Evolutionary conservation across 495 filamentous ascomycete genomes (phyloP).

Genomic region (Penicillium angulare): DNA sequence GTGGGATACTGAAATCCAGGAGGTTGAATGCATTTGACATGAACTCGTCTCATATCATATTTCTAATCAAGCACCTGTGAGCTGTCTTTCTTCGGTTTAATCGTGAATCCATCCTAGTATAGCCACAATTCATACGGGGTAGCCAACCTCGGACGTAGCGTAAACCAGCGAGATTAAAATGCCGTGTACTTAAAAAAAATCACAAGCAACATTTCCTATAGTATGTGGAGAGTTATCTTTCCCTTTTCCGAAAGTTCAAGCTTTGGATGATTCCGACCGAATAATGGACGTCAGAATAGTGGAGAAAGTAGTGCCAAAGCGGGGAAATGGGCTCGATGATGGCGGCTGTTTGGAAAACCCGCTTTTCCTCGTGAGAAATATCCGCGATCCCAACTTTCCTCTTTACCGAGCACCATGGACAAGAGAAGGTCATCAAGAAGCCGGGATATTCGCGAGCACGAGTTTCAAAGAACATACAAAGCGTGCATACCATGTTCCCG

Average conservation of each 20-base stretch:
- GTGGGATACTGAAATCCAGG: too few species aligned
- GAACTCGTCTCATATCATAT: too few species aligned
- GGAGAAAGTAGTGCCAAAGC: not conserved
- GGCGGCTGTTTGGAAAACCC: slow-evolving; percentile 12
- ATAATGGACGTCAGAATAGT: not conserved
- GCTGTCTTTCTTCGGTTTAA: not conserved
- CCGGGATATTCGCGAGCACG: slow-evolving; percentile 12
- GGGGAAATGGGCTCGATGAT: not conserved
- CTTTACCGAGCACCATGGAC: not conserved
- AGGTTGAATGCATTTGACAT: too few species aligned
- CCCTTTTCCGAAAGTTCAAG: too few species aligned
- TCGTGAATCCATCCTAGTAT: not conserved
- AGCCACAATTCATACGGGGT: too few species aligned
- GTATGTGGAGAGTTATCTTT: too few species aligned
- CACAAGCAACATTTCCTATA: too few species aligned
- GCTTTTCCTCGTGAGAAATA: slow-evolving; percentile 1
- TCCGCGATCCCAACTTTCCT: not conserved
- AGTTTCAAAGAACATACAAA: slow-evolving; percentile 28
- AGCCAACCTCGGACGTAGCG: not conserved
- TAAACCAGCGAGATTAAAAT: too few species aligned
- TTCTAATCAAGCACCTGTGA: too few species aligned
- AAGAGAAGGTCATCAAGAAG: slow-evolving; percentile 4
- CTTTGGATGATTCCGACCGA: too few species aligned
- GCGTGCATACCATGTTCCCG: slow-evolving; percentile 28
- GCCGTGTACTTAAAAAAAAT: too few species aligned